Percentiles rank a stretch among this genome's conserved stretches.
Conservation (phyloP, 2,329 filamentous ascomycete genomes). For the Penicillium italicum region DNA sequence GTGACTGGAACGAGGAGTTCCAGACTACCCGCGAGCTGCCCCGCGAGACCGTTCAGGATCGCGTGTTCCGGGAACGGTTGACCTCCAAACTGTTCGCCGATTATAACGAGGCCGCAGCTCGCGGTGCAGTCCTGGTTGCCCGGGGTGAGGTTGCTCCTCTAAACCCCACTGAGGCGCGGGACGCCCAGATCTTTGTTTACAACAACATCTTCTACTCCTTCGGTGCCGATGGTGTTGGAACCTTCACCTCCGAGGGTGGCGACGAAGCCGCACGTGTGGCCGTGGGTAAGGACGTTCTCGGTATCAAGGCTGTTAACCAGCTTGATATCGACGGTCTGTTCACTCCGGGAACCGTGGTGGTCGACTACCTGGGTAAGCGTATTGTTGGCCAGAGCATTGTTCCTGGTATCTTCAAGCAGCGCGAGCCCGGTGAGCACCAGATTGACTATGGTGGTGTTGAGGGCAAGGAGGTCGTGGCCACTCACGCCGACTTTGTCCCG, state of each 20-base stretch:
- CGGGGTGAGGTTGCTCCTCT: slow-evolving; percentile 87
- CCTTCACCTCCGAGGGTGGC: slow-evolving; percentile 92
- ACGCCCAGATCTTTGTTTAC: slow-evolving; percentile 98
- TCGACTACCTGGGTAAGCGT: slow-evolving; percentile 95
- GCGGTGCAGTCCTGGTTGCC: slow-evolving; percentile 87
- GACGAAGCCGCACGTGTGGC: slow-evolving; percentile 95
- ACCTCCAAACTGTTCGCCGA: slow-evolving; percentile 96
- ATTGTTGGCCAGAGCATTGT: slow-evolving; percentile 98
- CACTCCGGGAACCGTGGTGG: slow-evolving; percentile 91
- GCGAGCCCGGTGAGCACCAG: slow-evolving; percentile 94
- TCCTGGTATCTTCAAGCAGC: slow-evolving; percentile 97
- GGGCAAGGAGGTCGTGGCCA: slow-evolving; percentile 90
- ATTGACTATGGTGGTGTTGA: slow-evolving; percentile 98
- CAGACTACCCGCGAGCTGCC: slow-evolving; percentile 94
- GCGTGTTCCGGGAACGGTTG: slow-evolving; percentile 90
- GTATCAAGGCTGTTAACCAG: slow-evolving; percentile 93
- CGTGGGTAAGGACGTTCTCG: slow-evolving; percentile 92
- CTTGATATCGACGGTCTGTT: slow-evolving; percentile 92
- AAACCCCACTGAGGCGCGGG: slow-evolving; percentile 86
- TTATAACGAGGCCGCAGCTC: slow-evolving; percentile 91
- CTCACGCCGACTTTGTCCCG: slow-evolving; percentile 77
- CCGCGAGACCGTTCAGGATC: slow-evolving; percentile 88
- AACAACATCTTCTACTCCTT: slow-evolving; percentile 99
- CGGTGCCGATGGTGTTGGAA: slow-evolving; percentile 93
- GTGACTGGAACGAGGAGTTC: slow-evolving; percentile 99